phyloP scores from a whole-genome alignment of 257 asterid species.

The Solanum gandarillasii region DNA sequence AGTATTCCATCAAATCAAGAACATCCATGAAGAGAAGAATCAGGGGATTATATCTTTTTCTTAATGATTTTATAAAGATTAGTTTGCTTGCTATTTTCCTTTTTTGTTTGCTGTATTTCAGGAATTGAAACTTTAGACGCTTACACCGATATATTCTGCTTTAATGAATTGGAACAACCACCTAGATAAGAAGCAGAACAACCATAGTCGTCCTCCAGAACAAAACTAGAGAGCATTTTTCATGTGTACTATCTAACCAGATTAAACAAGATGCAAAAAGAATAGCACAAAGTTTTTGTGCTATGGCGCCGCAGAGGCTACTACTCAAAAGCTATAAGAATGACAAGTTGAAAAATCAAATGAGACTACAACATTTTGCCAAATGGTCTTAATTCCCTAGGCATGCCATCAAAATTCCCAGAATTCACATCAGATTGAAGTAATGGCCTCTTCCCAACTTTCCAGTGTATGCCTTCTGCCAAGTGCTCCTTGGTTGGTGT shows the following conservation, averaged over 20 bases:
- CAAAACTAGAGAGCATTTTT: background rate
- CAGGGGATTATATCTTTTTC: no score
- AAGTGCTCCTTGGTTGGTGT: conserved; percentile 92
- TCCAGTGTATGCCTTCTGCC: conserved; percentile 87
- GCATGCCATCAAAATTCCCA: conserved; percentile 68
- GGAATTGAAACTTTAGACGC: no score
- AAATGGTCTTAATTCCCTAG: conserved; percentile 72
- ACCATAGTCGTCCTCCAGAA: background rate
- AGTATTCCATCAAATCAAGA: no score
- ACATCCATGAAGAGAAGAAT: no score
- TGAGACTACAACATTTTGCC: conserved; percentile 45
- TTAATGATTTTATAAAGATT: no score
- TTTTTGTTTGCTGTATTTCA: no score
- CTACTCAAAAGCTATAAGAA: background rate
- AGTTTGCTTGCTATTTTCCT: no score
- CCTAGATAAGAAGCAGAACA: background rate
- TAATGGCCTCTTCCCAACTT: conserved; percentile 58
- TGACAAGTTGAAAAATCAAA: background rate
- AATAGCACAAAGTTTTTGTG: background rate
- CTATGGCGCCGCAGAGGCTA: background rate
- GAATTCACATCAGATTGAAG: conserved; percentile 66
- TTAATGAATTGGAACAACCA: background rate
- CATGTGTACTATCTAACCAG: background rate
- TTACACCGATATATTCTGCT: background rate
- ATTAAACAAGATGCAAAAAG: background rate